Evolutionary conservation across 805 yeast genomes (phyloP), one percentile per base, ranked within the genome.

Genomic region (Kuraishia capsulata): DNA sequence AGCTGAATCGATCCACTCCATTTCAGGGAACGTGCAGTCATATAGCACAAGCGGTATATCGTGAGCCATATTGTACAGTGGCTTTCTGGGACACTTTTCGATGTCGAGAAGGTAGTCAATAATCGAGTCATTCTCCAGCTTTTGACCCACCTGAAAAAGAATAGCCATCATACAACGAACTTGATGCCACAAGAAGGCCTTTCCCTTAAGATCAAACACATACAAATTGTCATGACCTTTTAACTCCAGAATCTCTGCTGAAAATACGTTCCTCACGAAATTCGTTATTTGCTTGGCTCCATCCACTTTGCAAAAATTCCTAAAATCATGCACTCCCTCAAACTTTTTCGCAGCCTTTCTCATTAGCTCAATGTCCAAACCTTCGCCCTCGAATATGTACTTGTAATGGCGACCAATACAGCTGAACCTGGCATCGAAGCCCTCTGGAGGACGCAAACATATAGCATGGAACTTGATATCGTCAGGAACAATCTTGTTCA

Each of bases 171-270:
- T 92, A 48, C 95, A 88, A 41, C 98, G 73, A 16, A 92, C 98
- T 59, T 92, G 98, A 56, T 92, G 97, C 97, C 97, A 92, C 40
- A 92, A 61, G 49, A 92, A 92, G 6, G 97, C 98, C 1, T 84
- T 67, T 0, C 98, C 98, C 44, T 73, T 68, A 38, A 92, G 62
- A 53, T 87, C 88, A 55, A 90, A 77, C 40, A 78, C 80, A 50
- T 67, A 83, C 39, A 73, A 66, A 4, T 71, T 75, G 14, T 46
- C 41, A 6, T 44, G 42, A 2, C 44, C 48, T 4, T 46, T 43
- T 2, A 51, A 26, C 3, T 28, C 39, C 9, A 39, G 29, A 3
- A 62, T 55, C 16, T 52, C 40, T 9, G 59, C 43, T 16, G 65
- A 58, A 30, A 71, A 50, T 13, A 92, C 76, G 8, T 65, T 68